Conservation (phyloP, 805 yeast genomes). For the Huiozyma sinensis region DNA sequence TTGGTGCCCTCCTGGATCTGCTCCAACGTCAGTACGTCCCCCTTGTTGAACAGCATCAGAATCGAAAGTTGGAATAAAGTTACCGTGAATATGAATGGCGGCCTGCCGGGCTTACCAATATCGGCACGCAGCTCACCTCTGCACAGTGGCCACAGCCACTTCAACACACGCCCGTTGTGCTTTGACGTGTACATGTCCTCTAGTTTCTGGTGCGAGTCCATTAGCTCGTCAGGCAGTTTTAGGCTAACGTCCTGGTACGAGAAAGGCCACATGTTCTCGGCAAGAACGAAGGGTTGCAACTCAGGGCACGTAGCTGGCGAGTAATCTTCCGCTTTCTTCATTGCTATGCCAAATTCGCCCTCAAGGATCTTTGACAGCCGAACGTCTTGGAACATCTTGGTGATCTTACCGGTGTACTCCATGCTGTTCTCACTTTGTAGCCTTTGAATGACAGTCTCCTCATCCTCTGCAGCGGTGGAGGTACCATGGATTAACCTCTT, state of each 20-base stretch:
- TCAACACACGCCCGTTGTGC: conserved; percentile 79
- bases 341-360: conserved; percentile 29
- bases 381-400: conserved; percentile 94
- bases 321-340: conserved; percentile 24
- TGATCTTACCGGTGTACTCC: conserved; percentile 88
- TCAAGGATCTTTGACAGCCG: conserved; percentile 70
- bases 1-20: conserved; percentile 61
- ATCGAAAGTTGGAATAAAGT: conserved; percentile 84
- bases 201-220: conserved; percentile 53
- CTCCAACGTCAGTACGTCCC: conserved; percentile 34
- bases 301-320: conserved; percentile 30
- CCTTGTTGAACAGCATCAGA: conserved; percentile 68
- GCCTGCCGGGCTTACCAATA: conserved; percentile 67
- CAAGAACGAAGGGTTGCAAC: conserved; percentile 68
- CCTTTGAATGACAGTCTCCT: conserved; percentile 73
- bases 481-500: conserved; percentile 81
- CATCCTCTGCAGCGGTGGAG: conserved; percentile 70
- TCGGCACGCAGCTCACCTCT: conserved; percentile 87
- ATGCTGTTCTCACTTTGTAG: conserved; percentile 81
- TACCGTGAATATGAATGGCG: conserved; percentile 71
- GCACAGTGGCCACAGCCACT: conserved; percentile 94
- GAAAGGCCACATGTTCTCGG: conserved; percentile 85
- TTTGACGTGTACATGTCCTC: conserved; percentile 57
- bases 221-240: conserved; percentile 57
- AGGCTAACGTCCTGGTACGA: conserved; percentile 33